Base-by-base conservation (phyloP, 164 flowering plant species). In the Hamamelis virginiana region DNA sequence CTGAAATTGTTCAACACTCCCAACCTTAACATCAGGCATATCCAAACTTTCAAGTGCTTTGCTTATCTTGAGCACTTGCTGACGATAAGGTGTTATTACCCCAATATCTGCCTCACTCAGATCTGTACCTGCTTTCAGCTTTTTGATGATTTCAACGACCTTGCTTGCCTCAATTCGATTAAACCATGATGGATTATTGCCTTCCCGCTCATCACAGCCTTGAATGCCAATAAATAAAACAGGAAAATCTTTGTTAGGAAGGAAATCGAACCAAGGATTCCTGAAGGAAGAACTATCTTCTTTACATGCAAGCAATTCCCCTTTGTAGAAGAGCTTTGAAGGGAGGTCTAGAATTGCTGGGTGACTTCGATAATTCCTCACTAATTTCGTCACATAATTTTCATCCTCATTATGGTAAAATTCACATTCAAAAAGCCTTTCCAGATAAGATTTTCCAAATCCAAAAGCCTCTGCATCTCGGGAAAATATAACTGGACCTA, bases 151-250 rank as follows among this genome's bases (percentile, higher is more conserved):
- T 70, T 91, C 89, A 12, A 89, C 86, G 0, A 91, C 96, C 78
- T 90, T 91, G 75, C 98, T 93, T 6, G 84, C 95, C 72, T 96
- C 98, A 55, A 89, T 78, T 19, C 99, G 84, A 64, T 96, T 96
- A 75, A 96, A 96, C 99, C 99, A 96, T 50, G 98, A 96, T 8
- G 99, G 99, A 59, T 93, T 93, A 67, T 62, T 87, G 13, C 97
- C 99, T 76, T 96, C 99, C 78, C 99, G 83, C 83, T 96, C 98
- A 79, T 96, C 98, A 71, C 82, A 86, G 61, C 98, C 99, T 86
- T 90, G 94, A 69, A 96, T 79, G 12, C 99, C 99, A 60, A 80
- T 58, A 62, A 93, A 93, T 51, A 89, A 81, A 72, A 96, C 77
- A 41, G 97, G 97, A 66, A 91, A 96, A 1, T 86, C 84, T 71